phyloP scores from a whole-genome alignment of 2,329 filamentous ascomycete species.

The Sporothrix euskadiensis region DNA sequence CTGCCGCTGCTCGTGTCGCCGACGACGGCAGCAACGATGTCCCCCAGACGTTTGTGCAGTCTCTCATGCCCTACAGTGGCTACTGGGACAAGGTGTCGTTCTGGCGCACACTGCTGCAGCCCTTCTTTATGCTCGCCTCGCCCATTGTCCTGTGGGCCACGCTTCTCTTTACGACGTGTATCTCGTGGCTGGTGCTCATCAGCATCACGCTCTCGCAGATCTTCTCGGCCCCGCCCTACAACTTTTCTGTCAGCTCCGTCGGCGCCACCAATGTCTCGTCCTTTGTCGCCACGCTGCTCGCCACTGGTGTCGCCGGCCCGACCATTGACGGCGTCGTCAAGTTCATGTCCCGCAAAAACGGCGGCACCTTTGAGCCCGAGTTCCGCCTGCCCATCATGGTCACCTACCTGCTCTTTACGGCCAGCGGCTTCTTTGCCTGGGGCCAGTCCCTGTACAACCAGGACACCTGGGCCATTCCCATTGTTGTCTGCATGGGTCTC shows the following conservation, averaged over 20 bases:
- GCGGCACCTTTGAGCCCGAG: conserved; percentile 43
- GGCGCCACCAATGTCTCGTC: conserved; percentile 41
- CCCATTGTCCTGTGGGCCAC: conserved; percentile 44
- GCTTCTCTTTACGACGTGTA: conserved; percentile 43
- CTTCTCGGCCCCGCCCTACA: conserved; percentile 43
- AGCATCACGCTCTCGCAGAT: conserved; percentile 41
- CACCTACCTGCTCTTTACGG: conserved; percentile 41
- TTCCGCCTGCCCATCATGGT: conserved; percentile 44
- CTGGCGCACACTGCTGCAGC: conserved; percentile 42
- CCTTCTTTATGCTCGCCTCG: conserved; percentile 41
- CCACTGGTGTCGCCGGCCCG: conserved; percentile 39
- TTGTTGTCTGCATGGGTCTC: conserved; percentile 41
- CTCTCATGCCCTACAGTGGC: conserved; percentile 42
- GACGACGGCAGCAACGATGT: conserved; percentile 28
- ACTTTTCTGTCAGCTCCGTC: conserved; percentile 41
- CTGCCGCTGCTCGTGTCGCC: conserved; percentile 12
- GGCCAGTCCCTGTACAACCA: conserved; percentile 34
- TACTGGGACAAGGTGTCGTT: conserved; percentile 44
- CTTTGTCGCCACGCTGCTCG: conserved; percentile 41
- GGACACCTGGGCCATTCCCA: conserved; percentile 37
- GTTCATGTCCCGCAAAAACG: conserved; percentile 40
- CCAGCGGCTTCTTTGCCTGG: conserved; percentile 43
- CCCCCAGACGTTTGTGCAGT: conserved; percentile 35
- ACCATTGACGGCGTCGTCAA: conserved; percentile 41
- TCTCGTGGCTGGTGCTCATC: conserved; percentile 39